Base-by-base conservation (phyloP, 2,329 filamentous ascomycete genomes). In the Ophiostoma piceae region DNA sequence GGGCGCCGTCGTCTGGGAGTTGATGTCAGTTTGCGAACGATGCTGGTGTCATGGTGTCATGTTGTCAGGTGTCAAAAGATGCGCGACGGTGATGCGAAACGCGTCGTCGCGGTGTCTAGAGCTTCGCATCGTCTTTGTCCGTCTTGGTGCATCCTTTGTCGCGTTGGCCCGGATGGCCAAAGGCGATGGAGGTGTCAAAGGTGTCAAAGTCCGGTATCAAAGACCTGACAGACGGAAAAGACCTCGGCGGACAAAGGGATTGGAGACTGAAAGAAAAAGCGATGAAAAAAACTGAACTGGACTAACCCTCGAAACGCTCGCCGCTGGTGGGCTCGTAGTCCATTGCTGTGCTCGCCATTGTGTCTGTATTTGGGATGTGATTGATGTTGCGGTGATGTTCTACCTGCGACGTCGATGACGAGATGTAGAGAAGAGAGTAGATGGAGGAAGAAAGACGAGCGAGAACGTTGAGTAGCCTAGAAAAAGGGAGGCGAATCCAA, bases 241-340 rank as follows among this genome's bases (percentile, higher is more conserved):
- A n/a, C 29, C 5, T 62, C 26, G 12, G 66, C 39, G 41, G 26
- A 19, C 8, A 26, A 57, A 54, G 47, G 32, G 60, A 35, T 5
- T 35, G 35, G 8, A 64, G 12, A 29, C 26, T n/a, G 43, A 29
- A 51, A 57, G 29, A 35, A 9, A 41, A 67, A 67, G 37, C 47
- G 43, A 60, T 51, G 9, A 47, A 47, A n/a, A 66, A 67, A 54
- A 47, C 5, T 19, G 22, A 66, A 68, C 68, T 39, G 65, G 22
- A 76, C 82, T 75, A 81, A 90, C 88, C 88, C 76, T 90, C 87
- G 74, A 88, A 89, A 73, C 85, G 87, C 79, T 88, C 85, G 76
- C 86, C 87, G 76, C 87, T 88, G 73, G 87, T 85, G 77, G 85
- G 86, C 79, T 90, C 88, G 79, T 90, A 90, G 77, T 90, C 88